phyloP scores from a whole-genome alignment of 2,329 filamentous ascomycete genomes.

The Epichloe festucae region DNA sequence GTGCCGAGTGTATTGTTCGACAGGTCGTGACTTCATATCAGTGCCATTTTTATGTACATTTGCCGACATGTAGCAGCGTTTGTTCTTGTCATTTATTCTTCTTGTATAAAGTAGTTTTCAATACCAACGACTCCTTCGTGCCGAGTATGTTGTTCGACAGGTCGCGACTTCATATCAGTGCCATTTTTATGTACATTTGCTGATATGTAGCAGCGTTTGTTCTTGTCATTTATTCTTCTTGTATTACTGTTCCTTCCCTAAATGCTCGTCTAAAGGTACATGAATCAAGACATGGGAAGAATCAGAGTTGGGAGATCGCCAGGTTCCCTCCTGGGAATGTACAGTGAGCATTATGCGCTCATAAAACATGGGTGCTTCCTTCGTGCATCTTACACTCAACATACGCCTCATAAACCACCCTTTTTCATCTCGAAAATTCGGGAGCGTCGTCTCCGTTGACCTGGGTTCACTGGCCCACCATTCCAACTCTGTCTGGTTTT shows the following conservation, averaged over 20 bases:
- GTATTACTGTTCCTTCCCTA: slow-evolving; percentile 18
- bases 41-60: no score
- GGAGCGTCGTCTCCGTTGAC: background rate
- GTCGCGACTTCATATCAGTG: no score
- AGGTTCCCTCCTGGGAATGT: slow-evolving; percentile 21
- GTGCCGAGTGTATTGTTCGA: no score
- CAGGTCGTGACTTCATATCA: no score
- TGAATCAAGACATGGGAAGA: slow-evolving; percentile 25
- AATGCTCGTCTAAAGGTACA: slow-evolving; percentile 23
- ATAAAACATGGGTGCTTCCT: slow-evolving; percentile 12
- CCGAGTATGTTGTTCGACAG: no score
- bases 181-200: no score
- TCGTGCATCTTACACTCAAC: slow-evolving; percentile 5
- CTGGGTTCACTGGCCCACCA: background rate
- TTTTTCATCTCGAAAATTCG: slow-evolving; percentile 6
- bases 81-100: slow-evolving; percentile 4
- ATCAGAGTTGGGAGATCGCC: slow-evolving; percentile 28
- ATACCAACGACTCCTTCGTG: no score
- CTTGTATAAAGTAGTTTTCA: slow-evolving; percentile 10
- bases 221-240: slow-evolving; percentile 8
- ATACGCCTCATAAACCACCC: background rate
- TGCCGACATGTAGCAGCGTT: no score
- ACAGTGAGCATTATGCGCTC: slow-evolving; percentile 22
- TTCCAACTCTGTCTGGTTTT: background rate
- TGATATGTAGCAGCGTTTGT: background rate